phyloP scores from a whole-genome alignment of 129 eudicot species.

The Apium graveolens region DNA sequence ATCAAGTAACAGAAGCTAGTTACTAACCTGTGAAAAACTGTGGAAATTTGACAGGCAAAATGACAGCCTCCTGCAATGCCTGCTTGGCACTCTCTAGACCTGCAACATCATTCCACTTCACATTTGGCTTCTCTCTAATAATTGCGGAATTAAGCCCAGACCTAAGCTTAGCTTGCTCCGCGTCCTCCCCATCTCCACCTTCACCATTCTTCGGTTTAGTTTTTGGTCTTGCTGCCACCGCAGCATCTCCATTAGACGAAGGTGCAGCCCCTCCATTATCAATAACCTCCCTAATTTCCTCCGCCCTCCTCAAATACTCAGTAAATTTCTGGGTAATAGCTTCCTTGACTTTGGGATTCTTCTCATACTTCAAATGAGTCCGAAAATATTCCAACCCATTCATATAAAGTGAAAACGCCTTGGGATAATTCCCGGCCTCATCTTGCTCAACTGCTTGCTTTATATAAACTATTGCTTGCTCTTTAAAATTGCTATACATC shows the following conservation, averaged over 20 bases:
- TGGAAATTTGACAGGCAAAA: conserved; percentile 58
- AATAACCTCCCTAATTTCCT: conserved; percentile 59
- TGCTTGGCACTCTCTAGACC: conserved; percentile 67
- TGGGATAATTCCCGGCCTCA: conserved; percentile 59
- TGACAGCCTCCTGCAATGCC: conserved; percentile 64
- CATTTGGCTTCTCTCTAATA: conserved; percentile 56
- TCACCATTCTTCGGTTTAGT: conserved; percentile 38
- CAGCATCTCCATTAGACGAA: conserved; percentile 39
- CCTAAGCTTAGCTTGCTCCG: conserved; percentile 49
- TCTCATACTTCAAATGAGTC: conserved; percentile 64
- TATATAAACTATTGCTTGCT: conserved; percentile 57
- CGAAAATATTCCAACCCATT: conserved; percentile 57
- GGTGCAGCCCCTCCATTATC: conserved; percentile 57
- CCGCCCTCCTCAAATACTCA: conserved; percentile 68
- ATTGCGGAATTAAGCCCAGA: conserved; percentile 57
- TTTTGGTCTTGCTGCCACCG: conserved; percentile 50
- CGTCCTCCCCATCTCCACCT: conserved; percentile 54
- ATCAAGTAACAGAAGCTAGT: not conserved
- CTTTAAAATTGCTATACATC: conserved; percentile 75
- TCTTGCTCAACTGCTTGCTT: conserved; percentile 73
- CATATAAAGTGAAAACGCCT: conserved; percentile 54
- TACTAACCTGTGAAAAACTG: conserved; percentile 61
- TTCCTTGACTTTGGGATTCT: conserved; percentile 59
- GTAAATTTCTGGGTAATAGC: conserved; percentile 64
- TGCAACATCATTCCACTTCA: conserved; percentile 61